Percentiles rank a stretch among this genome's conserved stretches.
These are phyloP conservation scores for Gonium pectorale DNA, from an alignment of 139 green algal genomes.

Conservation along the genomic window DNA sequence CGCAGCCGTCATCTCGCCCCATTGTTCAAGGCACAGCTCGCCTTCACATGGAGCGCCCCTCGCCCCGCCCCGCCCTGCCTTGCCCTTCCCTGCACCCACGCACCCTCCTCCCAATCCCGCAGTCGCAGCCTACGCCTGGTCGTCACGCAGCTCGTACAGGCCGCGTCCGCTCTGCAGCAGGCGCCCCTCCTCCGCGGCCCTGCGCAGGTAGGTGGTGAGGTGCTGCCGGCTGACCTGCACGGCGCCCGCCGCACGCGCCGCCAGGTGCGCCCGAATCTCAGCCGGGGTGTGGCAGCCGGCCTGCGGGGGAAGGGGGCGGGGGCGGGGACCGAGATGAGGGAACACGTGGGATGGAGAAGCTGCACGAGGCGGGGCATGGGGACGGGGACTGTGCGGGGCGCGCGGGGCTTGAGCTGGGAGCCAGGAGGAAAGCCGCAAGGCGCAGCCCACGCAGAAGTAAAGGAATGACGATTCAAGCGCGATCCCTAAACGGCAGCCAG, in stretches of 20 bases:
- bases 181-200: background rate
- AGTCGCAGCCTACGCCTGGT: too few relatives aligned
- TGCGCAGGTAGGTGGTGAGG: background rate
- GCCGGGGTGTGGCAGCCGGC: background rate
- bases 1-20: too few relatives aligned
- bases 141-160: too few relatives aligned
- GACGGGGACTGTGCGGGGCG: background rate
- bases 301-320: background rate
- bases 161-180: background rate
- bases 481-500: background rate
- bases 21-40: too few relatives aligned
- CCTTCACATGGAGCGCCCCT: too few relatives aligned
- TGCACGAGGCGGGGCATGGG: background rate
- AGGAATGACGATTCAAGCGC: background rate
- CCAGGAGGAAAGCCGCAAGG: background rate
- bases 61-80: too few relatives aligned
- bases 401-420: background rate
- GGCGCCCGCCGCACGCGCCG: background rate
- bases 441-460: too few relatives aligned
- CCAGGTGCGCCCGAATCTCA: conserved; percentile 7
- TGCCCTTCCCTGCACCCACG: too few relatives aligned
- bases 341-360: too few relatives aligned
- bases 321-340: background rate
- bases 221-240: background rate
- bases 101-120: too few relatives aligned